Evolutionary conservation across 108 stramenopile species (phyloP), one percentile per base, ranked within the genome.

Genomic region (Craspedostauros australis): DNA sequence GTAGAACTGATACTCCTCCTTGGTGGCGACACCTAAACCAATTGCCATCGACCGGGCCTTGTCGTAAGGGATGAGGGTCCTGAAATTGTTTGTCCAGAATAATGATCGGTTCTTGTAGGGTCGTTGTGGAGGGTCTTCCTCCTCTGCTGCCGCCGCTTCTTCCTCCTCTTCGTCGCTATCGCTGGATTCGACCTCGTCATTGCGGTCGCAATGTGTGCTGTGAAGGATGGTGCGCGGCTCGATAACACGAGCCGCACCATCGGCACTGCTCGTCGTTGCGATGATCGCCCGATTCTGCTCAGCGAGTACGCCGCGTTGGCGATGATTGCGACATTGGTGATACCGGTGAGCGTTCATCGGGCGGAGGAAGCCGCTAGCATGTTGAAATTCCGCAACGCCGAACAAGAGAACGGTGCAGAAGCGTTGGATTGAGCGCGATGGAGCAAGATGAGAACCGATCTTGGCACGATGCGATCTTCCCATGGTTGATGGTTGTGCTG

Each of bases 81-180:
- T 43, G 53, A 79, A 86, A 3, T 55, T 61, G n/a, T 57, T 53
- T 14, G 80, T 86, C 84, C 84, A 86, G 22, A 68, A 48, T 33
- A 79, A 30, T 18, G 84, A 86, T 43, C 80, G 60, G 54, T 79
- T 81, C 11, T 75, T 34, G 50, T 86, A 86, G 33, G 80, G 70
- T 5, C n/a, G 15, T 14, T 8, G 19, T n/a, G n/a, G 4, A 4
- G 27, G 5, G 18, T 51, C 50, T 7, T 51, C 50, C 12, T 51
- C 50, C 5, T 51, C 50, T 26, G 47, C 41, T 7, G 53, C 12
- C 23, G 20, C 19, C 14, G 27, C 16, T 43, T 58, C 46, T 7
- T 73, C 64, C 4, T 73, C 74, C n/a, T 77, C 70, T 23, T 76
- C 67, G 28, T 60, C 52, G 15, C 57, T 54, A 39, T 68, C 60